A percentile compares a stretch with the other conserved stretches of the same genome.
phyloP scores from a whole-genome alignment of 495 filamentous ascomycete species.

The Parachaetomium inaequale region DNA sequence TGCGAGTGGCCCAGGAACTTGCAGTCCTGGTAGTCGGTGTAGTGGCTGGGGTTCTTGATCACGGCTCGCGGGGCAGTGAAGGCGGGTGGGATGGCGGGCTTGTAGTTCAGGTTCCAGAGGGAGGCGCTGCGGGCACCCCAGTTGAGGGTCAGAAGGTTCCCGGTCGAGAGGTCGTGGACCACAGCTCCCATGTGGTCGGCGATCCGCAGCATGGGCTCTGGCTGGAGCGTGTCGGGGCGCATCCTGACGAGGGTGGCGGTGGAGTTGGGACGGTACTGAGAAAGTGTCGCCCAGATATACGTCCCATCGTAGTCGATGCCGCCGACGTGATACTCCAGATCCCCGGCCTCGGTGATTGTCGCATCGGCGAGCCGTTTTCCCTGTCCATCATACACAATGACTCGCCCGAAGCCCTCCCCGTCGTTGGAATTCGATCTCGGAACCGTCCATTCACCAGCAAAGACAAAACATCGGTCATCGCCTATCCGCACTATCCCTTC shows the following conservation, averaged over 20 bases:
- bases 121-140: slow-evolving; percentile 36
- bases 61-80: slow-evolving; percentile 25
- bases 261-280: slow-evolving; percentile 40
- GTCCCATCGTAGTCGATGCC: slow-evolving; percentile 43
- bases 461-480: slow-evolving; percentile 34
- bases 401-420: slow-evolving; percentile 34
- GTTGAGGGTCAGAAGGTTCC: slow-evolving; percentile 34
- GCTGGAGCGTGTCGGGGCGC: slow-evolving; percentile 30
- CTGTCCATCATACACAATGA: slow-evolving; percentile 34
- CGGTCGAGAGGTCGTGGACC: slow-evolving; percentile 32
- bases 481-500: slow-evolving; percentile 38
- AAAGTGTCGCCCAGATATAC: slow-evolving; percentile 36
- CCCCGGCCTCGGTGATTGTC: slow-evolving; percentile 28
- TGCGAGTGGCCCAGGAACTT: slow-evolving; percentile 38
- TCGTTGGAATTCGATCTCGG: slow-evolving; percentile 26
- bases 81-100: slow-evolving; percentile 23
- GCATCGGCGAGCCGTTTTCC: slow-evolving; percentile 37
- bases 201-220: slow-evolving; percentile 26
- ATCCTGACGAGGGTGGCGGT: slow-evolving; percentile 36
- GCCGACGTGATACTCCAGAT: slow-evolving; percentile 32
- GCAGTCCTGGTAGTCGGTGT: slow-evolving; percentile 40
- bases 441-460: slow-evolving; percentile 30
- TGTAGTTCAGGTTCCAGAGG: slow-evolving; percentile 28
- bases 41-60: slow-evolving; percentile 31
- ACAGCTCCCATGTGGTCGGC: slow-evolving; percentile 38